phyloP scores from a whole-genome alignment of 163 green algal genomes.

The Picocystis sp. region DNA sequence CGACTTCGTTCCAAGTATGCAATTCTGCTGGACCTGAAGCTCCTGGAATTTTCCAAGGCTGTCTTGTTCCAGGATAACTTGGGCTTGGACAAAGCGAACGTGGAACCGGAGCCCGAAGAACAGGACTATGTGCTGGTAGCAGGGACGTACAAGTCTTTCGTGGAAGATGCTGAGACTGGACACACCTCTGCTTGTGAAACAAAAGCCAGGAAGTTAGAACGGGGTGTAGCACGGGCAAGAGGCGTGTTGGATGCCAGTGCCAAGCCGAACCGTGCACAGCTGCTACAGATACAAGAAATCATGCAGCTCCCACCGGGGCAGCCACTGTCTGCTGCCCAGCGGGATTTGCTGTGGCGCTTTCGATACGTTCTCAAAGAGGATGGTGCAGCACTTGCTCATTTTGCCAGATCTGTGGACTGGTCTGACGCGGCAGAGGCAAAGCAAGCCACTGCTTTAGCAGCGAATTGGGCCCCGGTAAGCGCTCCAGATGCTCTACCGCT shows the following conservation, averaged over 20 bases:
- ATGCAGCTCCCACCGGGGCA: slow-evolving; percentile 12
- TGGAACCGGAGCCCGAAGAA: too few species aligned
- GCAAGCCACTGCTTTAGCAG: slow-evolving; percentile 67
- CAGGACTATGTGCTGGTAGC: too few species aligned
- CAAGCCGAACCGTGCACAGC: not conserved
- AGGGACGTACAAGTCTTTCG: too few species aligned
- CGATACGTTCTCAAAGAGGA: slow-evolving; percentile 53
- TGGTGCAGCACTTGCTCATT: slow-evolving; percentile 40
- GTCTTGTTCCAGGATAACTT: too few species aligned
- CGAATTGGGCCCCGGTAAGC: slow-evolving; percentile 60
- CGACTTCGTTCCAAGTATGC: too few species aligned
- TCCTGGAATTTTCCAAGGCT: too few species aligned
- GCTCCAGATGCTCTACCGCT: slow-evolving; percentile 84
- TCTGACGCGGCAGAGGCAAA: slow-evolving; percentile 46
- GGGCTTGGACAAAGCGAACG: too few species aligned
- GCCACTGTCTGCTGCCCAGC: slow-evolving; percentile 28
- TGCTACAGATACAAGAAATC: slow-evolving; percentile 1
- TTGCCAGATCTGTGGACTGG: slow-evolving; percentile 47
- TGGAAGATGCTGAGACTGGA: too few species aligned
- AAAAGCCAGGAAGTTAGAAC: too few species aligned
- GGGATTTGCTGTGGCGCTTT: slow-evolving; percentile 73
- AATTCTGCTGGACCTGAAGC: too few species aligned
- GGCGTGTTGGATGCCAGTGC: not conserved
- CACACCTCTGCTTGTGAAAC: too few species aligned
- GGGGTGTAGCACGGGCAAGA: too few species aligned